Evolutionary conservation across 495 filamentous ascomycete genomes (phyloP).

Genomic region (Venustampulla echinocandica): DNA sequence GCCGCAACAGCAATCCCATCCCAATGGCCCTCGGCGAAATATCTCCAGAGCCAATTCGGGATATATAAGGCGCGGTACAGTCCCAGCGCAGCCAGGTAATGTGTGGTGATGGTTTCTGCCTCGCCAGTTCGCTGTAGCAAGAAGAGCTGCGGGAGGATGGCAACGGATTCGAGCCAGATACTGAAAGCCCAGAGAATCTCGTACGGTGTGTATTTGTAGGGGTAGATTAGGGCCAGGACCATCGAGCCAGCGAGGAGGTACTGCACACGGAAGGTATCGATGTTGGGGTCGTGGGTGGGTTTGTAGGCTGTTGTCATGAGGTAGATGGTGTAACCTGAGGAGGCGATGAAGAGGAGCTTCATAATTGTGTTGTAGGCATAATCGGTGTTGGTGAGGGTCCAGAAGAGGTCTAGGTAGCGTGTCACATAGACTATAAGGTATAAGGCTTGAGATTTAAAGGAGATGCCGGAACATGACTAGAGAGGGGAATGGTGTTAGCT

Average conservation of each 20-base stretch:
- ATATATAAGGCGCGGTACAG: conserved; percentile 90
- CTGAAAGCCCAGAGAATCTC: conserved; percentile 95
- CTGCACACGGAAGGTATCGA: conserved; percentile 93
- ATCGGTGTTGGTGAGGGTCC: conserved; percentile 62
- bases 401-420: conserved; percentile 82
- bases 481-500: not conserved
- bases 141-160: conserved; percentile 94
- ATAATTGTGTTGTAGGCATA: conserved; percentile 86
- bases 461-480: conserved; percentile 93
- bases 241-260: conserved; percentile 78
- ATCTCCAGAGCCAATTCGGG: conserved; percentile 94
- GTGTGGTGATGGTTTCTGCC: conserved; percentile 95
- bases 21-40: conserved; percentile 62
- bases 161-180: conserved; percentile 94
- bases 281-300: conserved; percentile 88
- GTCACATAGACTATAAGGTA: conserved; percentile 91
- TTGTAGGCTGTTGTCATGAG: conserved; percentile 94
- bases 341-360: conserved; percentile 88
- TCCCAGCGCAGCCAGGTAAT: conserved; percentile 95
- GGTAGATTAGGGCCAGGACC: conserved; percentile 72
- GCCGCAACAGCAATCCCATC: conserved; percentile 80
- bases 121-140: conserved; percentile 96
- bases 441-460: conserved; percentile 92
- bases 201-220: conserved; percentile 60
- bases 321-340: conserved; percentile 89